Evolutionary conservation across 1,139 yeast genomes (phyloP), one percentile per base, ranked within the genome.

Genomic region (Hanseniaspora sp.): DNA sequence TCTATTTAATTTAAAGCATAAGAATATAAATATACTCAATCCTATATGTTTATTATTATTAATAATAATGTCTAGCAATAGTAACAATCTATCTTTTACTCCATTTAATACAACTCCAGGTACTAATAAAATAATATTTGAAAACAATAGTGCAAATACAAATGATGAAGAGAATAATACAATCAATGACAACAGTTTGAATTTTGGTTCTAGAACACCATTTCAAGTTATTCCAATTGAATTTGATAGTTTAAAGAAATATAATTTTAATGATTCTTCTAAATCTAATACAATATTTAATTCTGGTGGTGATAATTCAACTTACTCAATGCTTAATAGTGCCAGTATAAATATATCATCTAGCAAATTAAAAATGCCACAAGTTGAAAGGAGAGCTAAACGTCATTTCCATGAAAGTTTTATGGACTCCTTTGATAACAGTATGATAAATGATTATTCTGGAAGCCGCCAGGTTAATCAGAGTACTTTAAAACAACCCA

Each of bases 391-490:
- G 13, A 35, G 49, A 40, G 42, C 46, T 28, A 45, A 52, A 34
- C 23, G 54, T 3, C 54, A 52, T 15, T 52, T 46, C 34, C 42
- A 40, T 29, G 54, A 52, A 7, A 45, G 49, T 37, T 45, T 46
- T 40, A 47, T 52, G 30, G 54, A 45, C 33, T 45, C 46, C 1
- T 39, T 37, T 30, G 44, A 44, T 29, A 29, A 11, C 4, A 29
- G 34, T 15, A 8, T 42, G 15, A 29, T 39, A n/a, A 23, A 12
- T 23, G 39, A 45, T 5, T 33, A 12, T 23, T 12, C 18, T 31
- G 40, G 34, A 5, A 18, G 9, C 5, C 9, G 28, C 7, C 13
- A 33, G 31, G 12, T 5, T 17, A 11, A 43, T 6, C 37, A 43
- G 15, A 30, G 15, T 17, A 31, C 37, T 8, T 30, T 45, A 13